Evolutionary conservation across 2,329 filamentous ascomycete species (phyloP), one percentile per base, ranked within the genome.

Genomic region (Plenodomus tracheiphilus): DNA sequence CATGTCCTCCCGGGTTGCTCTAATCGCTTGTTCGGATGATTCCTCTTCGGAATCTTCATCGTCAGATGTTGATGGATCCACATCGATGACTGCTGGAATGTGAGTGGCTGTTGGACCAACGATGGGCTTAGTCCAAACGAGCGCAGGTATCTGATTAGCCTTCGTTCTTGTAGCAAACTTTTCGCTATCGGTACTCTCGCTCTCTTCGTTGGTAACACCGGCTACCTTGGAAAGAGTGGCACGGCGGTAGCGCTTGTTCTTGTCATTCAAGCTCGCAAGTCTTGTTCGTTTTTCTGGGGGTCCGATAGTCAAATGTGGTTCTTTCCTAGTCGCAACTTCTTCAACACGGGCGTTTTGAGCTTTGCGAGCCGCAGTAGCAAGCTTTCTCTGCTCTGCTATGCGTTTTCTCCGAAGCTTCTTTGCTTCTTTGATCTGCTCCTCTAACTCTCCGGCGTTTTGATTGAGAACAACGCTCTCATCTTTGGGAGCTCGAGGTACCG

Each of bases 221-320:
- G 39, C 17, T 2, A 45, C 32, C n/a, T 41, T 41, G 22, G 51
- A 52, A 3, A 57, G 8, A 4, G 55, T 47, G 39, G 54, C 54
- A 1, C 59, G 52, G 32, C 57, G 60, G 39, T 59, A 54, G 2
- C 44, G 45, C 21, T 59, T 61, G 22, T 55, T 61, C 39, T 53
- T 61, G 39, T 64, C 62, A 21, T 65, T 66, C 42, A 66, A 54
- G 35, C 59, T 66, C n/a, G 61, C 64, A 40, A 66, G 54, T 41
- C 64, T 55, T 11, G 53, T 49, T 21, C 59, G 57, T 36, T 54
- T 64, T 15, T 39, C 44, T n/a, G 46, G 56, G 19, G 52, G 47
- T 37, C 37, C 50, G 18, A 45, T 51, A 16, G 40, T 38, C 16
- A n/a, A 20, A 4, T 41, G 43, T 34, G 41, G 15, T 20, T 39